phyloP scores from a whole-genome alignment of 2,329 filamentous ascomycete genomes.

The Blastomyces parvus region DNA sequence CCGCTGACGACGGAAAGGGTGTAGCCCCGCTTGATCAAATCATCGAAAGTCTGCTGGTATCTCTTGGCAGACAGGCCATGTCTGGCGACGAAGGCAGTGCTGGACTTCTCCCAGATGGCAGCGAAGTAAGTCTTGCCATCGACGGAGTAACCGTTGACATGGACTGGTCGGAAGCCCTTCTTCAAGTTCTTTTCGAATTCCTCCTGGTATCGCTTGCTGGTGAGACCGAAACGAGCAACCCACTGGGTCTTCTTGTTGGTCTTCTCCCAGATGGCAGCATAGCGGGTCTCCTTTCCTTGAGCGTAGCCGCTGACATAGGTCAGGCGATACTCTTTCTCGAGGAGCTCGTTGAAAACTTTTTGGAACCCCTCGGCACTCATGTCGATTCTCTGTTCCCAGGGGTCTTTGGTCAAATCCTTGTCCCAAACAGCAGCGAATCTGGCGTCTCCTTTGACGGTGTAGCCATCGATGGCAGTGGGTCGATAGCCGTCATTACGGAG shows the following conservation, averaged over 20 bases:
- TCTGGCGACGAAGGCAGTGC: slow-evolving; percentile 9
- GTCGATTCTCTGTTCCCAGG: slow-evolving; percentile 7
- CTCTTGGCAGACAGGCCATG: slow-evolving; percentile 8
- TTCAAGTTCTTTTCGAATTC: slow-evolving; percentile 9
- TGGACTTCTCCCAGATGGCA: slow-evolving; percentile 13
- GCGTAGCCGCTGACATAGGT: slow-evolving; percentile 14
- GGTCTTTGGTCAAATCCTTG: slow-evolving; percentile 6
- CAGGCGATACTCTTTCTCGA: slow-evolving; percentile 10
- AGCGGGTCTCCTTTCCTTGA: slow-evolving; percentile 10
- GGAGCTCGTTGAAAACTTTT: slow-evolving; percentile 7
- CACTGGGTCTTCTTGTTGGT: slow-evolving; percentile 1
- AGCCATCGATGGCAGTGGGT: slow-evolving; percentile 12
- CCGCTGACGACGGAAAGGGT: slow-evolving; percentile 11
- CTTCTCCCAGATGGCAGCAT: slow-evolving; percentile 14
- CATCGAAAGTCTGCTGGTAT: slow-evolving; percentile 11
- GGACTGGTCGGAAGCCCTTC: slow-evolving; percentile 4
- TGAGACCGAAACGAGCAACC: slow-evolving; percentile 11
- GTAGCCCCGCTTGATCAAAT: slow-evolving; percentile 9
- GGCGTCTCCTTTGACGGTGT: slow-evolving; percentile 9
- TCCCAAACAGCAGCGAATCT: slow-evolving; percentile 11
- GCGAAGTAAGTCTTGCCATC: slow-evolving; percentile 11
- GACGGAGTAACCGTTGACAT: slow-evolving; percentile 11
- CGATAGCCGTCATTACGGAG: slow-evolving; percentile 12
- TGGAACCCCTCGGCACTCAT: slow-evolving; percentile 5
- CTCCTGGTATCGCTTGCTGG: slow-evolving; percentile 2